phyloP scores from a whole-genome alignment of 202 grass and related monocot genomes.

The Musa balbisiana region DNA sequence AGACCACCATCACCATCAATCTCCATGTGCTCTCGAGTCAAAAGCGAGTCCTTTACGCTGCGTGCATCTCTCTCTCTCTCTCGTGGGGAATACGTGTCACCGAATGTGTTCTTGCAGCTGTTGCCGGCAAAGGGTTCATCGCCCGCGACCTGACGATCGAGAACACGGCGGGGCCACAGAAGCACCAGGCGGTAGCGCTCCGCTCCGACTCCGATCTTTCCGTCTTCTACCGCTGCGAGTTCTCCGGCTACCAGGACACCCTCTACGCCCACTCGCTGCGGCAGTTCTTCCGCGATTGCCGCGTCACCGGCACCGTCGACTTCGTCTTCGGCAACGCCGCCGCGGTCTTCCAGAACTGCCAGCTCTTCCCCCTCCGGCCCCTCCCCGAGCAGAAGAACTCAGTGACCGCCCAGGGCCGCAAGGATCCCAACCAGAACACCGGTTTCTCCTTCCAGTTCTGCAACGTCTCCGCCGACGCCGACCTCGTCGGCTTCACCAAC shows the following conservation, averaged over 20 bases:
- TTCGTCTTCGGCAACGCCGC: conserved; percentile 18
- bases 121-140: conserved; percentile 8
- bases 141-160: conserved; percentile 13
- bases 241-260: conserved; percentile 6
- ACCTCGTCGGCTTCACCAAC: not conserved
- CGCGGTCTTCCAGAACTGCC: conserved; percentile 15
- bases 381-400: conserved; percentile 12
- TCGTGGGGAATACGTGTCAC: not conserved
- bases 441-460: conserved; percentile 23
- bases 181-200: conserved; percentile 57
- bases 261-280: conserved; percentile 20
- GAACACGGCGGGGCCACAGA: conserved; percentile 32
- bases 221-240: conserved; percentile 15
- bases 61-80: not conserved
- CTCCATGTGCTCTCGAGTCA: too few relatives aligned
- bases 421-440: conserved; percentile 11
- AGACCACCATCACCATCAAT: too few relatives aligned
- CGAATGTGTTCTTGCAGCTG: not conserved
- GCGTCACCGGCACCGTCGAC: conserved; percentile 8
- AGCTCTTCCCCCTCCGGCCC: not conserved
- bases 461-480: conserved; percentile 12
- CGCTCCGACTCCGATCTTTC: conserved; percentile 14
- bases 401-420: conserved; percentile 4
- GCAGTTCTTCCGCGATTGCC: conserved; percentile 15
- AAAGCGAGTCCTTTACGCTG: too few relatives aligned